Conservation (phyloP, 805 yeast genomes). For the Kodamaea leandrae region DNA sequence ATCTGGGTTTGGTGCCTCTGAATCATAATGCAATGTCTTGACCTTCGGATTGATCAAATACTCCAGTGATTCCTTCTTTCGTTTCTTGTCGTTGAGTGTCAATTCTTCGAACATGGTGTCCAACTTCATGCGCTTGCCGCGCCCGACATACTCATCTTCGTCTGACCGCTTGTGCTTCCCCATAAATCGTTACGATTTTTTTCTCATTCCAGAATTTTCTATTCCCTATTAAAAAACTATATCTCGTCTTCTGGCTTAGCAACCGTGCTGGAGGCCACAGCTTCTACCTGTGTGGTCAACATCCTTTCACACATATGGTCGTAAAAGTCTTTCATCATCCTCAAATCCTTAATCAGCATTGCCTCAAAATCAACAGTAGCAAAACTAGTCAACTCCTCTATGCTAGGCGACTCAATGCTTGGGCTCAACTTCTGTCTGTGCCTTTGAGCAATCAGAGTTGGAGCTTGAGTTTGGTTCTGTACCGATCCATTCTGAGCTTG, state of each 20-base stretch:
- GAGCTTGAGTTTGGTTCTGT: not conserved
- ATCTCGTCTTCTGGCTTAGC: not conserved
- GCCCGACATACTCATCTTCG: conserved; percentile 2
- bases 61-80: not conserved
- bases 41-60: conserved; percentile 16
- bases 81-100: conserved; percentile 16
- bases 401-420: conserved; percentile 2
- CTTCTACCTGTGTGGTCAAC: not conserved
- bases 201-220: conserved; percentile 3
- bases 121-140: conserved; percentile 30
- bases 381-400: conserved; percentile 29
- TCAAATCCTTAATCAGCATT: conserved; percentile 34
- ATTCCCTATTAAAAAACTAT: not conserved
- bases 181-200: not conserved
- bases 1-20: conserved; percentile 10
- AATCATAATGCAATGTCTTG: conserved; percentile 5
- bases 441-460: conserved; percentile 8
- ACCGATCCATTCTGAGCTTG: too few species aligned
- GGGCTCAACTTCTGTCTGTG: conserved; percentile 9
- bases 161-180: conserved; percentile 12
- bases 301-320: conserved; percentile 33
- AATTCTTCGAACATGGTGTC: conserved; percentile 28
- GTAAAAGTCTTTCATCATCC: conserved; percentile 31
- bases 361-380: conserved; percentile 36
- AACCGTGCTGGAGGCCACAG: not conserved